Percentiles rank a stretch among this genome's conserved stretches.
These are phyloP conservation scores for Smithsoniella earleae DNA, from an alignment of 163 green algal species.

Conservation along the genomic window DNA sequence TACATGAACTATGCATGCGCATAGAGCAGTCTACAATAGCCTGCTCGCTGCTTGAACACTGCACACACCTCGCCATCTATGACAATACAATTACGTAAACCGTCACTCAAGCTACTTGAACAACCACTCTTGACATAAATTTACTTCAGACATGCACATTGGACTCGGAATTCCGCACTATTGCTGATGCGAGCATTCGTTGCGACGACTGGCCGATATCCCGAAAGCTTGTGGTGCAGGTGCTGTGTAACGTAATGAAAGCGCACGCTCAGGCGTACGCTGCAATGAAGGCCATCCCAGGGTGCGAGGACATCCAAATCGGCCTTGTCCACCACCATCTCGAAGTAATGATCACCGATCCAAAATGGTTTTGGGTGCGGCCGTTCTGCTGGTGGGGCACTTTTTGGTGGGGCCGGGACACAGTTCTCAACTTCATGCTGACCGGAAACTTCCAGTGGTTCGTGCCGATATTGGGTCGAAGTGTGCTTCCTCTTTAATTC, in stretches of 20 bases:
- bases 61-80: too few species aligned
- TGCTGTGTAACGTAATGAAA: constrained; percentile 48
- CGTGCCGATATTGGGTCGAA: constrained; percentile 39
- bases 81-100: too few species aligned
- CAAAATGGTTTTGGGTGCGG: constrained; percentile 38
- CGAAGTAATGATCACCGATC: constrained; percentile 44
- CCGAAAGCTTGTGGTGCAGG: too few species aligned
- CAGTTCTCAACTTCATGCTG: constrained; percentile 61
- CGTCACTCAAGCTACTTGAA: too few species aligned
- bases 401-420: constrained; percentile 62
- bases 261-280: constrained; percentile 62
- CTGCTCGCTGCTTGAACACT: too few species aligned
- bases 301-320: constrained; percentile 44
- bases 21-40: too few species aligned
- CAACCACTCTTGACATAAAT: too few species aligned
- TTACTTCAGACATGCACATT: too few species aligned
- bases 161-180: too few species aligned
- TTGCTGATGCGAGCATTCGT: too few species aligned
- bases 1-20: too few species aligned
- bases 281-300: constrained; percentile 56
- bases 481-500: constrained; percentile 25
- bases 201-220: too few species aligned
- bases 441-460: constrained; percentile 61
- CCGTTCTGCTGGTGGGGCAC: constrained; percentile 45
- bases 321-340: constrained; percentile 69